Percentiles rank a stretch among this genome's conserved stretches.
Evolutionary conservation across 2,329 filamentous ascomycete genomes (phyloP).

Genomic region (Penicillium sp.): DNA sequence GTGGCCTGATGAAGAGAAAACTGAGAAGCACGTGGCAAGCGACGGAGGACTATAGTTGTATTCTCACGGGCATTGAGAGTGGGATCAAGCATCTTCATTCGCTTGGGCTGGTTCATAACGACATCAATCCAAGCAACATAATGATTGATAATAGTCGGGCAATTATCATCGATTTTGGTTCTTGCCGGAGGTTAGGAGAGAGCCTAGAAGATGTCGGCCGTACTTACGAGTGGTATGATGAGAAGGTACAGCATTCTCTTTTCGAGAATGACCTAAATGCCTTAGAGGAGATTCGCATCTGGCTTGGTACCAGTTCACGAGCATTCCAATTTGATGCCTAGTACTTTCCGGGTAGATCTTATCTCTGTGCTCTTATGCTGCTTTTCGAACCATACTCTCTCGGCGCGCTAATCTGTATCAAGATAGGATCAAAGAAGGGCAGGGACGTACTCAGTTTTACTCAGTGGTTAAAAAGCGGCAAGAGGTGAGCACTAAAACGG

Average conservation of each 20-base stretch:
- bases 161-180: conserved; percentile 13
- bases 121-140: conserved; percentile 90
- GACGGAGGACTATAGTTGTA: neutral
- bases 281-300: too few species aligned
- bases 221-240: conserved; percentile 6
- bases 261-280: neutral
- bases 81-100: conserved; percentile 78
- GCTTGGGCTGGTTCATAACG: conserved; percentile 82
- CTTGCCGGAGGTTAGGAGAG: neutral
- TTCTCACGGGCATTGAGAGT: conserved; percentile 11
- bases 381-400: too few species aligned
- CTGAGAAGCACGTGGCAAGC: neutral
- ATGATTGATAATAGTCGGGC: conserved; percentile 56
- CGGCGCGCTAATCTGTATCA: too few species aligned
- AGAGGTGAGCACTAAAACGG: too few species aligned
- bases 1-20: neutral
- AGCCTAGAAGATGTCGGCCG: neutral
- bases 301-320: too few species aligned
- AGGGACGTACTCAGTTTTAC: too few species aligned
- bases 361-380: too few species aligned
- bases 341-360: too few species aligned
- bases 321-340: too few species aligned
- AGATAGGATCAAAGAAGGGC: too few species aligned
- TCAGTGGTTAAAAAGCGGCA: too few species aligned
- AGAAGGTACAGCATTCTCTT: neutral